A percentile compares a stretch with the other conserved stretches of the same genome.
Conservation (phyloP, 352 stramenopile species). For the Thalassiosira exigua region DNA sequence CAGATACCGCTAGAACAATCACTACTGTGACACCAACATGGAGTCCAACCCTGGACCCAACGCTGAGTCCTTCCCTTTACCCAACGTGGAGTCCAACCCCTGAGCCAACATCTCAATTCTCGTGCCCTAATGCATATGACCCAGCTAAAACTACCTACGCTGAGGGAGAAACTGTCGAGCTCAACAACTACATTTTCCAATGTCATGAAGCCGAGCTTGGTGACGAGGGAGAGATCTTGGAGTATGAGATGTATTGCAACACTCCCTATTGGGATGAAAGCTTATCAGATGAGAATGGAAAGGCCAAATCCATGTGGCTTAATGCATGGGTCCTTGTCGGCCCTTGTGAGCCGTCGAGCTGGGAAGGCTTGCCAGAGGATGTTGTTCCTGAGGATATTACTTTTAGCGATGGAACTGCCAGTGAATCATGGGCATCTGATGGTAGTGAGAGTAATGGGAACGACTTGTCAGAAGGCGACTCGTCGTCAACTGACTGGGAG, state of each 20-base stretch:
- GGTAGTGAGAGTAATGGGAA: background rate
- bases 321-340: slow-evolving; percentile 2
- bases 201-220: background rate
- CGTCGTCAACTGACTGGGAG: background rate
- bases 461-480: too few relatives aligned
- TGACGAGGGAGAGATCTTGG: background rate
- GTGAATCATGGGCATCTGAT: background rate
- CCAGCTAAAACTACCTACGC: background rate
- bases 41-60: background rate
- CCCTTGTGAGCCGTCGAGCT: slow-evolving; percentile 6
- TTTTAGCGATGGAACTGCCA: background rate
- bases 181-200: slow-evolving; percentile 1
- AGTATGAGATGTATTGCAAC: slow-evolving; percentile 6
- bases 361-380: too few relatives aligned
- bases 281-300: background rate
- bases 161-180: background rate
- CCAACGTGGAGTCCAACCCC: background rate
- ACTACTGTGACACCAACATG: background rate
- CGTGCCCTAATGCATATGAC: slow-evolving; percentile 7
- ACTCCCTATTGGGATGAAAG: background rate
- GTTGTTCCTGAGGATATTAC: too few relatives aligned
- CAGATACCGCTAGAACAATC: background rate
- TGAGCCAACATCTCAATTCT: background rate
- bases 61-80: background rate
- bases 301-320: slow-evolving; percentile 6